Percentiles rank a stretch among this genome's conserved stretches.
phyloP scores from a whole-genome alignment of 108 stramenopile species.

The Schizochytrium sp. region DNA sequence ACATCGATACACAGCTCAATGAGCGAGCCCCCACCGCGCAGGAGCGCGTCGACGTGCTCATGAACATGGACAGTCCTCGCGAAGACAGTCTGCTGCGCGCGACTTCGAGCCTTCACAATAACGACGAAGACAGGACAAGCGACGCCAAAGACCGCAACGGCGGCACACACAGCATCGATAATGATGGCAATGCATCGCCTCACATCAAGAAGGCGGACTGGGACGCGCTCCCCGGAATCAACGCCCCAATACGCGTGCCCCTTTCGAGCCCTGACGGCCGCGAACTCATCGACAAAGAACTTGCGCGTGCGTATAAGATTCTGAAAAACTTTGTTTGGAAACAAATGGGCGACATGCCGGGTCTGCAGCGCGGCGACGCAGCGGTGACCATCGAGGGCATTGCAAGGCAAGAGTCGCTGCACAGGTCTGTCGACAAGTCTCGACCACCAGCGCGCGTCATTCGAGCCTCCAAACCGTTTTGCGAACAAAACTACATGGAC shows the following conservation, averaged over 20 bases:
- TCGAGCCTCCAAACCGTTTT: not conserved
- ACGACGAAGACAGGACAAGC: not conserved
- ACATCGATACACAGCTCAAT: not conserved
- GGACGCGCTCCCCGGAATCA: not conserved
- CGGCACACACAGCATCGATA: not conserved
- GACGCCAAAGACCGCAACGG: not conserved
- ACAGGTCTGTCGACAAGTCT: not conserved
- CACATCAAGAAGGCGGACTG: not conserved
- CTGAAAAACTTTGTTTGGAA: not conserved
- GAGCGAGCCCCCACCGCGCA: not conserved
- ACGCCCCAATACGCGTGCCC: not conserved
- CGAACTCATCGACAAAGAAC: not conserved
- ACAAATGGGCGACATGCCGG: not conserved
- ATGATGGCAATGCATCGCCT: not conserved
- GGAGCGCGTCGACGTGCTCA: not conserved
- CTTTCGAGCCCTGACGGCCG: not conserved
- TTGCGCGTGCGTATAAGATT: not conserved
- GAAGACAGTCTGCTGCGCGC: not conserved
- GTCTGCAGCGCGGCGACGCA: not conserved
- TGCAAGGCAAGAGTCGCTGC: not conserved
- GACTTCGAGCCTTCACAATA: not conserved
- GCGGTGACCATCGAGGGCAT: not conserved
- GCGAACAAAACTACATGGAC: not conserved
- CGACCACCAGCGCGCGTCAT: not conserved
- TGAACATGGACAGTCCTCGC: not conserved